phyloP scores from a whole-genome alignment of 164 flowering plant species.

The Protea cynaroides region DNA sequence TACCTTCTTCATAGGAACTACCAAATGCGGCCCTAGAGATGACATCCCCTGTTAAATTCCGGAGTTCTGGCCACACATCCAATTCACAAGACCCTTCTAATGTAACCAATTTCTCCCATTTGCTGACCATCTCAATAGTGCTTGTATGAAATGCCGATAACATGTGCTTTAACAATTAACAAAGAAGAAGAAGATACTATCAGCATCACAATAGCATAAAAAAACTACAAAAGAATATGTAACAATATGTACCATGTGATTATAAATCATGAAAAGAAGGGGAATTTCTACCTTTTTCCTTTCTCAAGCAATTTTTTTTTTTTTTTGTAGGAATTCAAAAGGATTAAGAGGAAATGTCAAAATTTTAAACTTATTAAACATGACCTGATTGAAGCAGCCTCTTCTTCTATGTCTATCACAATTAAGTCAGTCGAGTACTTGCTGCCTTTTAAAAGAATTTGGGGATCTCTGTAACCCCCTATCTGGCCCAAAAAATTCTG shows the following conservation, averaged over 20 bases:
- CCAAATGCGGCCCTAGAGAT: constrained; percentile 14
- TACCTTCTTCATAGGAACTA: constrained; percentile 7
- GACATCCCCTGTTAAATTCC: constrained; percentile 8
- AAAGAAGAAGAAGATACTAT: not conserved
- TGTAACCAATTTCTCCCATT: constrained; percentile 8
- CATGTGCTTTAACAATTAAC: constrained; percentile 3
- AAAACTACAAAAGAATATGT: not conserved
- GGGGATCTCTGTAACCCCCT: no score
- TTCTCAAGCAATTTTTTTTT: no score
- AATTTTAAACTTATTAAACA: no score
- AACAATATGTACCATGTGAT: not conserved
- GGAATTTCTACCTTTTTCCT: no score
- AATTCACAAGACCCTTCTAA: not conserved
- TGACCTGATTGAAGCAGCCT: no score
- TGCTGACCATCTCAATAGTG: constrained; percentile 4
- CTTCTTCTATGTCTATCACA: no score
- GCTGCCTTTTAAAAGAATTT: no score
- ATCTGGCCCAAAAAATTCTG: no score
- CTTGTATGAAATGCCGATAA: constrained; percentile 9
- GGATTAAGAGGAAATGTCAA: no score
- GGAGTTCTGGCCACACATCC: constrained; percentile 4
- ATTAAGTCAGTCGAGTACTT: no score
- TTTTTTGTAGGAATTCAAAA: no score
- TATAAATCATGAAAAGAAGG: no score
- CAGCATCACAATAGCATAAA: not conserved